phyloP scores from a whole-genome alignment of 2,329 filamentous ascomycete species.

The Colletotrichum sp. region DNA sequence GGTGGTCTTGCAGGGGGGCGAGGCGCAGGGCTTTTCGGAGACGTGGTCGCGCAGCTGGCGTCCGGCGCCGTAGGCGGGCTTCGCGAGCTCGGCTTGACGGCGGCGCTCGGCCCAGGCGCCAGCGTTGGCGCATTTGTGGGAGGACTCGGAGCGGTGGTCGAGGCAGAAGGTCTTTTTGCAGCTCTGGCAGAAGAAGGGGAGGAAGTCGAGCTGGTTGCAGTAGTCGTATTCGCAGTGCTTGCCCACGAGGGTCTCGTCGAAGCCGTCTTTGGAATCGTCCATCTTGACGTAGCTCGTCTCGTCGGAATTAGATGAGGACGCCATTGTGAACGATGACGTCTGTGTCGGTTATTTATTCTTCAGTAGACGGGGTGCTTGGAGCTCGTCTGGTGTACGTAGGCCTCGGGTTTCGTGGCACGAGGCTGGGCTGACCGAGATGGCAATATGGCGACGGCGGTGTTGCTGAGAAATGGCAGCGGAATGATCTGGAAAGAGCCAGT shows the following conservation, averaged over 20 bases:
- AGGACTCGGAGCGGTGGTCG: slow-evolving; percentile 86
- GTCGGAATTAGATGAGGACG: slow-evolving; percentile 52
- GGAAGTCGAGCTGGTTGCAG: slow-evolving; percentile 94
- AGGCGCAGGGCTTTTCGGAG: slow-evolving; percentile 70
- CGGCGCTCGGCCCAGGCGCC: slow-evolving; percentile 67
- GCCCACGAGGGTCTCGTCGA: slow-evolving; percentile 85
- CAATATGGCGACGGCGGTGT: not conserved
- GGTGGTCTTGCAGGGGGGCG: slow-evolving; percentile 68
- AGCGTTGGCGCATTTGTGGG: slow-evolving; percentile 70
- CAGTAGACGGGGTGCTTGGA: not conserved
- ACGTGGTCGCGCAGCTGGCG: slow-evolving; percentile 58
- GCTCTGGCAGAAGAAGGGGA: slow-evolving; percentile 92
- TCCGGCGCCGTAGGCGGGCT: slow-evolving; percentile 57
- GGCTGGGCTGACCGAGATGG: not conserved
- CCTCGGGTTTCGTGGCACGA: not conserved
- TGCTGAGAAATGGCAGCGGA: slow-evolving; percentile 17
- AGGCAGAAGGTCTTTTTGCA: slow-evolving; percentile 87
- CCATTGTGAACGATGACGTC: slow-evolving; percentile 43
- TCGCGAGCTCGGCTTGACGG: slow-evolving; percentile 57
- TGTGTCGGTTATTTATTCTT: slow-evolving; percentile 1
- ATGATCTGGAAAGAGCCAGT: slow-evolving; percentile 19
- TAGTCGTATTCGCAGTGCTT: slow-evolving; percentile 89
- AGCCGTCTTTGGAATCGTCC: slow-evolving; percentile 55
- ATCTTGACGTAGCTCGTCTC: slow-evolving; percentile 71
- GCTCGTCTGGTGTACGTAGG: not conserved